A percentile compares a stretch with the other conserved stretches of the same genome.
These are phyloP conservation scores for Aspergillus intermedius DNA, from an alignment of 2,329 filamentous ascomycete genomes.

Conservation along the genomic window DNA sequence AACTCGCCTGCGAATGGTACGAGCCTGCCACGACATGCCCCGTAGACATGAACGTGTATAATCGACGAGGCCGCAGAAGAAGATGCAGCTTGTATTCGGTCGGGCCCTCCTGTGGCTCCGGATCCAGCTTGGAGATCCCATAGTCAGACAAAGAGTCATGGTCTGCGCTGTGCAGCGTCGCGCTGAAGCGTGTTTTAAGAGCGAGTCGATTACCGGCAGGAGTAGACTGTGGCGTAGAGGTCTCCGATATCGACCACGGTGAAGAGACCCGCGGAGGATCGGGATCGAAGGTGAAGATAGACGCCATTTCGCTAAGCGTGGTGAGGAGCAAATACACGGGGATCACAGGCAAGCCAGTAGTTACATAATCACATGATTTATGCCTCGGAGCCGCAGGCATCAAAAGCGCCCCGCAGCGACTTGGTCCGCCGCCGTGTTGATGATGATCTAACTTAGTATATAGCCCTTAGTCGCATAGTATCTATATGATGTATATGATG, in stretches of 20 bases:
- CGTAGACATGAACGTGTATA: conserved; percentile 67
- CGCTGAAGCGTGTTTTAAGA: conserved; percentile 23
- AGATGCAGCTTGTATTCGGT: conserved; percentile 96
- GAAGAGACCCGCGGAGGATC: conserved; percentile 83
- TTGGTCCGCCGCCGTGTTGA: no score
- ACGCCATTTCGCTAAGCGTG: conserved; percentile 58
- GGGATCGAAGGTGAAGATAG: conserved; percentile 90
- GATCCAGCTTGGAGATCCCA: conserved; percentile 68
- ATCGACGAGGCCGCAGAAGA: conserved; percentile 68
- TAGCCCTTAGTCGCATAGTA: no score
- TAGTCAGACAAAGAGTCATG: conserved; percentile 46
- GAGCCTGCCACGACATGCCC: conserved; percentile 47
- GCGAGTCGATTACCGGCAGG: conserved; percentile 17
- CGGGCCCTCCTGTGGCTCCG: conserved; percentile 88
- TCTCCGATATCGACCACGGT: conserved; percentile 67
- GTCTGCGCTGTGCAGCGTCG: conserved; percentile 35
- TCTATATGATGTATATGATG: no score
- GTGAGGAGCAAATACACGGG: no score
- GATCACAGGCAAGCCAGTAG: no score
- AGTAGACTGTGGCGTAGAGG: conserved; percentile 33
- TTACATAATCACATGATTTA: no score
- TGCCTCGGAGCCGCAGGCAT: no score
- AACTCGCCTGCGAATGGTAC: conserved; percentile 37
- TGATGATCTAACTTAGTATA: no score
- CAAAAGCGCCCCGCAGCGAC: no score